Evolutionary conservation across 768 basidiomycete species (phyloP).

Genomic region (Cystobasidiopsis lactophilus): DNA sequence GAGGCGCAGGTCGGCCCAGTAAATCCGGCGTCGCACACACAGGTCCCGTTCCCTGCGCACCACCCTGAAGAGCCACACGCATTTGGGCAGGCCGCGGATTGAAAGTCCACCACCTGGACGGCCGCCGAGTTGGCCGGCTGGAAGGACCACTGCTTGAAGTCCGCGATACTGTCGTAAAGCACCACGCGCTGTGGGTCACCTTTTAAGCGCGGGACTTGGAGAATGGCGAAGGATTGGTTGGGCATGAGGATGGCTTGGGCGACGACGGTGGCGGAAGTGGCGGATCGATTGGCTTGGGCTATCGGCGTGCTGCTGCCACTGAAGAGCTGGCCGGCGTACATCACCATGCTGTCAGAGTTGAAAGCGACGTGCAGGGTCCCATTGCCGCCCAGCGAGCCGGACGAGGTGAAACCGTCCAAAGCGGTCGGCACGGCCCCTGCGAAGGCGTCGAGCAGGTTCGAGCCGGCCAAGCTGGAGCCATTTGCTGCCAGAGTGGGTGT

Average conservation of each 20-base stretch:
- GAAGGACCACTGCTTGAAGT: constrained; percentile 42
- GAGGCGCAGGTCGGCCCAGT: constrained; percentile 46
- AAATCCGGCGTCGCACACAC: constrained; percentile 50
- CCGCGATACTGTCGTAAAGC: constrained; percentile 59
- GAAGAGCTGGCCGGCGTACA: constrained; percentile 43
- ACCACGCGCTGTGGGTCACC: constrained; percentile 35
- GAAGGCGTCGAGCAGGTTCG: constrained; percentile 1
- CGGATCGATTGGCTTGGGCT: constrained; percentile 30
- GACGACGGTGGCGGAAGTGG: constrained; percentile 8
- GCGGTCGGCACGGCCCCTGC: background rate
- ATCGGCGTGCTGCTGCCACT: constrained; percentile 43
- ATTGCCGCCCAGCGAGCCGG: constrained; percentile 13
- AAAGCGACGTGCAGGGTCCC: constrained; percentile 36
- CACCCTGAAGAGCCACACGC: constrained; percentile 49
- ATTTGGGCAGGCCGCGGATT: constrained; percentile 51
- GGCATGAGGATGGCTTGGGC: constrained; percentile 11
- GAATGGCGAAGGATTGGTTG: constrained; percentile 4
- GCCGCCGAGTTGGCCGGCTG: constrained; percentile 27
- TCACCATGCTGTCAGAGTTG: constrained; percentile 35
- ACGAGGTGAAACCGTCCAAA: constrained; percentile 34
- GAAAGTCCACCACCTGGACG: constrained; percentile 44
- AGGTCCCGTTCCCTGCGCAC: constrained; percentile 48
- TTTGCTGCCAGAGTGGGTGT: constrained; percentile 2
- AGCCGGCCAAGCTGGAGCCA: background rate
- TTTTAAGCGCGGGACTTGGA: constrained; percentile 9